Conservation (phyloP, 306 rosid species). For the Carpinus fangiana region DNA sequence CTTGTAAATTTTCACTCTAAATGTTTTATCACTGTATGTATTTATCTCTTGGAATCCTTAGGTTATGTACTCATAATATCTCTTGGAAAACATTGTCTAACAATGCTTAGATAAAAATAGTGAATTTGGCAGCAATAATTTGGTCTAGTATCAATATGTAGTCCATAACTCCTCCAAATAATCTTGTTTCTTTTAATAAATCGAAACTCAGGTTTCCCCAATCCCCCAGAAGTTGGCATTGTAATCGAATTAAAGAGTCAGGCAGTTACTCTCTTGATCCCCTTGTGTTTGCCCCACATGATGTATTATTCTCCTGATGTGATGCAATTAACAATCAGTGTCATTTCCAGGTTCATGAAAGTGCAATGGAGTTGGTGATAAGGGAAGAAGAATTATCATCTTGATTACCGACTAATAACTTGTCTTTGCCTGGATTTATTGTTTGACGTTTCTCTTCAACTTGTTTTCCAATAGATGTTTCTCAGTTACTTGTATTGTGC, state of each 20-base stretch:
- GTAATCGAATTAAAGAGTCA: background rate
- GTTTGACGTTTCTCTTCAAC: background rate
- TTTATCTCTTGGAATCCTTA: background rate
- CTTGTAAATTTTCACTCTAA: no score
- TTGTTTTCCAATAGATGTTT: slow-evolving; percentile 10
- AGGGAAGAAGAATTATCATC: background rate
- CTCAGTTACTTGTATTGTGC: slow-evolving; percentile 25
- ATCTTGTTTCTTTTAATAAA: no score
- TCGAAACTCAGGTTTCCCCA: no score
- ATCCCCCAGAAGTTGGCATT: no score
- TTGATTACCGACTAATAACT: background rate
- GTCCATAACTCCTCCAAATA: no score
- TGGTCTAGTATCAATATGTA: background rate
- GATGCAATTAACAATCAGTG: background rate
- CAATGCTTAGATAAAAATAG: background rate
- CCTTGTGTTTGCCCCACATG: background rate
- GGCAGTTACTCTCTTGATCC: background rate
- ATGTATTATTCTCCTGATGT: background rate
- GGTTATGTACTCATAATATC: background rate
- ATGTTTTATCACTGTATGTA: background rate
- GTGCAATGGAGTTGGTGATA: background rate
- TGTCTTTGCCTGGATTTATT: background rate
- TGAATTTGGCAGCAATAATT: slow-evolving; percentile 1
- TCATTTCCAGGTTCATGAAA: background rate
- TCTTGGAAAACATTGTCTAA: background rate